A percentile compares a stretch with the other conserved stretches of the same genome.
phyloP scores from a whole-genome alignment of 176 grass and related monocot genomes.

The Dactylis glomerata region DNA sequence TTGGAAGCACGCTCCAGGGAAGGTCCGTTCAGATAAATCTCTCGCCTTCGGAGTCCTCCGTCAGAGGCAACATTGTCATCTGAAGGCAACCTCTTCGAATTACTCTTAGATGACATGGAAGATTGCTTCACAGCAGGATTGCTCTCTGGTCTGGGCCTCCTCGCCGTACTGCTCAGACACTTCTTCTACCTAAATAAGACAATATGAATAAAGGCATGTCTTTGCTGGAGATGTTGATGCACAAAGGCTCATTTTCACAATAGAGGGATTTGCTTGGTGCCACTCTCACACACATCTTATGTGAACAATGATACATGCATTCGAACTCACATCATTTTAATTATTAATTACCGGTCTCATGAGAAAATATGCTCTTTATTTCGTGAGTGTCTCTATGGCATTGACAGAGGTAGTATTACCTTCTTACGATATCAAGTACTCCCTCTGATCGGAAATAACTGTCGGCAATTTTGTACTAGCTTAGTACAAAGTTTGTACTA shows the following conservation, averaged over 20 bases:
- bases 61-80: conserved; percentile 42
- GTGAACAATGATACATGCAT: conserved; percentile 31
- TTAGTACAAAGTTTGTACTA: too few species aligned
- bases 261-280: conserved; percentile 51
- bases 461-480: too few species aligned
- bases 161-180: conserved; percentile 32
- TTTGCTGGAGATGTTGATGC: neutral
- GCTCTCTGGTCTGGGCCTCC: conserved; percentile 39
- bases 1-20: conserved; percentile 21
- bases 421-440: neutral
- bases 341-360: neutral
- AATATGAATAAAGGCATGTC: neutral
- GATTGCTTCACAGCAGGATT: conserved; percentile 27
- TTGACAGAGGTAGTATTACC: neutral
- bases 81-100: conserved; percentile 30
- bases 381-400: neutral
- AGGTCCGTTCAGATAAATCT: conserved; percentile 47
- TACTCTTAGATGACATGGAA: conserved; percentile 33
- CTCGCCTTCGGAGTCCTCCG: conserved; percentile 27
- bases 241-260: conserved; percentile 36
- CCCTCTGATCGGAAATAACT: too few species aligned
- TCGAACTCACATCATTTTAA: neutral
- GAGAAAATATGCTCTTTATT: neutral
- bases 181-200: conserved; percentile 17
- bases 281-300: conserved; percentile 46